Evolutionary conservation across 2,329 filamentous ascomycete species (phyloP), one percentile per base, ranked within the genome.

Genomic region (Epichloe brachyelytri): DNA sequence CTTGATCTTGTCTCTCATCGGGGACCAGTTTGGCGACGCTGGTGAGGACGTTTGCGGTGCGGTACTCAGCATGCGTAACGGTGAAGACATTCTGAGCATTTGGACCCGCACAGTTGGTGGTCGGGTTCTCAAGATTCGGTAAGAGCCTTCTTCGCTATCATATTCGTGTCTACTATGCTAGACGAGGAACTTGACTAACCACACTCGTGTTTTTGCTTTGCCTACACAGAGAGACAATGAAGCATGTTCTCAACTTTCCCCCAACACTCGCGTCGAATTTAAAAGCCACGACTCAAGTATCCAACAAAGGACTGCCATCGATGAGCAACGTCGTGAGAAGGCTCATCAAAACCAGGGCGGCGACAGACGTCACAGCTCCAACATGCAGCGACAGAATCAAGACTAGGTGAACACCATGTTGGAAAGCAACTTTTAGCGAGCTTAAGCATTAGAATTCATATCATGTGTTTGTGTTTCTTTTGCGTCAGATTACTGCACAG

Each of bases 271-370:
- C 62, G 85, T 98, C 54, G 83, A 93, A 60, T 98, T 90, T 81
- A 95, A 95, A 72, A 93, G 86, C 64, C 93, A 98, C 67, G 90
- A 96, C 63, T 88, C 91, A 57, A 95, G 88, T 68, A 96, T 98
- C 63, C 86, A 88, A 59, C 90, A 96, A 71, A 82, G 89, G 58
- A 86, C 85, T 33, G 87, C 87, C 19, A 89, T 95, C 56, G 90
- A 96, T 62, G 88, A 95, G 68, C 87, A 88, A 51, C 85, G 90
- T 55, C 88, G 91, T 59, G 89, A 95, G 63, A 95, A 95, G 70
- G 77, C 73, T 17, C 68, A 69, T 52, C 75, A 79, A 58, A 68
- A 72, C 54, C 66, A 70, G 51, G 62, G 65, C 56, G 60, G 61
- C 49, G 69, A 71, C 51, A 71, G 71, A 56, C 68, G 69, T 39